Base-by-base conservation (phyloP, 148 eudicot genomes). In the Rheum nobile region DNA sequence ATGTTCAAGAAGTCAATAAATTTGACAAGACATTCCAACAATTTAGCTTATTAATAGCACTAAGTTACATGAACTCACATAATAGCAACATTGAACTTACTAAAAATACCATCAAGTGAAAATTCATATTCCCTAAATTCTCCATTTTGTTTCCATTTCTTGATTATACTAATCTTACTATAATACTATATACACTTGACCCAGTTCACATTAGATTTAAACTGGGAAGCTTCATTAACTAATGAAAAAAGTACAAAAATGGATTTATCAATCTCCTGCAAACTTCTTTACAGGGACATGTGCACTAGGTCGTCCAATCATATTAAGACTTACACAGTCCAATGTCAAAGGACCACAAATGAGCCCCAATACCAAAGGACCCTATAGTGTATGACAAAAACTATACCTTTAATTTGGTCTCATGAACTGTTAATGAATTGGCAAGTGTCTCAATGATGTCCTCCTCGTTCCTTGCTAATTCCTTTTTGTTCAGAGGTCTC, bases 401-500 rank as follows among this genome's bases (percentile, higher is more conserved):
- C 4, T 28, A 38, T 74, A 90, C 99, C 93, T 95, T 95, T 44
- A 95, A 84, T 82, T 95, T 95, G 59, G 97, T 87, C 83, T 95
- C 97, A 71, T 95, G 96, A 78, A 95, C 97, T 16, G 90, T 86
- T 34, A 95, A 75, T 79, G 87, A 83, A 74, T 86, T 88, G 68
- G 86, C 84, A 50, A 79, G 79, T 67, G 92, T 80, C 67, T 95
- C 92, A 42, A 90, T 86, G 73, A 95, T 95, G 83, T 95, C 99
- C 79, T 95, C 97, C 78, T 95, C 99, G 74, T 86, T 95, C 90
- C 85, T 91, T 75, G 92, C 77, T 72, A 90, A 74, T 85, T 95
- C 99, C 84, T 88, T 95, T 77, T 92, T 95, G 84, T 95, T 95
- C 39, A 90, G 81, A 10, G 99, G 99, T 80, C 99, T 83, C 84